phyloP scores from a whole-genome alignment of 2,329 filamentous ascomycete species.

The Fonsecaea monophora region DNA sequence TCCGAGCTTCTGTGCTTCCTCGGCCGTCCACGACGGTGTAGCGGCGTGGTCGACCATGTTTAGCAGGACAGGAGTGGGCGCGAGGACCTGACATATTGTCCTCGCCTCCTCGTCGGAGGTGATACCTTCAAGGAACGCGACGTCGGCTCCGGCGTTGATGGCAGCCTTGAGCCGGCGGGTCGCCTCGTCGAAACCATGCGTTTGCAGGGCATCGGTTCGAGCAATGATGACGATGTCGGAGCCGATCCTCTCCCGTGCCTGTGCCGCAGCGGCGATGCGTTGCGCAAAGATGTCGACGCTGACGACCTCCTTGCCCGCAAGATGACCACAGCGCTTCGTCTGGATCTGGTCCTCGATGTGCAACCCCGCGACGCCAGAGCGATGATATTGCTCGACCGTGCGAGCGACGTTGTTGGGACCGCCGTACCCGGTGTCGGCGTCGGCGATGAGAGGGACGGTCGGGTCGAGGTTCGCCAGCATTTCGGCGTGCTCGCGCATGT shows the following conservation, averaged over 20 bases:
- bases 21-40: constrained; percentile 48
- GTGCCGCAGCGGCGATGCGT: constrained; percentile 49
- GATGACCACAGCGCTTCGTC: constrained; percentile 46
- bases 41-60: constrained; percentile 55
- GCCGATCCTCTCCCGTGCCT: constrained; percentile 46
- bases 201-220: constrained; percentile 48
- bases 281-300: constrained; percentile 44
- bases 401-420: constrained; percentile 57
- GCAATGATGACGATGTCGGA: constrained; percentile 54
- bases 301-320: constrained; percentile 50
- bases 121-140: constrained; percentile 51
- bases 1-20: constrained; percentile 50
- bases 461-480: constrained; percentile 61
- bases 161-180: constrained; percentile 47
- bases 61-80: constrained; percentile 49
- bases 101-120: constrained; percentile 47
- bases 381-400: constrained; percentile 59
- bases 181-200: constrained; percentile 50
- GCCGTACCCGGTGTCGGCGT: constrained; percentile 62
- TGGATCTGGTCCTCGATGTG: constrained; percentile 61
- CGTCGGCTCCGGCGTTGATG: constrained; percentile 49
- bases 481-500: constrained; percentile 61
- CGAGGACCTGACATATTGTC: constrained; percentile 45
- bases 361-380: constrained; percentile 61
- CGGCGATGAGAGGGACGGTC: constrained; percentile 58